These are phyloP conservation scores for Penicillium riverlandense DNA, from an alignment of 495 filamentous ascomycete species.

Conservation along the genomic window DNA sequence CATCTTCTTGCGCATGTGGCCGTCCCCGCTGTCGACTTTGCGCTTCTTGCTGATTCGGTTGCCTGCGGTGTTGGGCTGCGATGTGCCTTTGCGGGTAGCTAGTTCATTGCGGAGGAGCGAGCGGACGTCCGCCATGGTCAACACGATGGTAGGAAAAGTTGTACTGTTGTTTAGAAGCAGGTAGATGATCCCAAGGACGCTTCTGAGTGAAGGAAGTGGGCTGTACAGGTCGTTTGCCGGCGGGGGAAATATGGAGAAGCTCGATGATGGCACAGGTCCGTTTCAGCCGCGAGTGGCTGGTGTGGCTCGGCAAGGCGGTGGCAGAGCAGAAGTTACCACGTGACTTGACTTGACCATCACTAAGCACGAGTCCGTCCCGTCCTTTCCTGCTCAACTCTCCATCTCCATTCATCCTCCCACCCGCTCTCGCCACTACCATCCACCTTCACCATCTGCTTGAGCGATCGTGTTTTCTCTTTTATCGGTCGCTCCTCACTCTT, in stretches of 20 bases:
- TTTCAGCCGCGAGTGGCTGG: conserved; percentile 5
- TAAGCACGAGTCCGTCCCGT: conserved; percentile 2
- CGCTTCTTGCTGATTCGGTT: conserved; percentile 49
- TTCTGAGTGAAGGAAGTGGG: background rate
- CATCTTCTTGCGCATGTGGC: conserved; percentile 41
- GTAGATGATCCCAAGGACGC: background rate
- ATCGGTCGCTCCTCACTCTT: background rate
- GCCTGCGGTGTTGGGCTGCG: conserved; percentile 28
- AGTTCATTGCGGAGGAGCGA: conserved; percentile 77
- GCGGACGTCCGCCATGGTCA: conserved; percentile 73
- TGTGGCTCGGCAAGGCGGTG: conserved; percentile 1
- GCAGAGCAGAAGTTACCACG: background rate
- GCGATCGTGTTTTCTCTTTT: background rate
- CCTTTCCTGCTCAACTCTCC: conserved; percentile 2
- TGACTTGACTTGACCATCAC: conserved; percentile 18
- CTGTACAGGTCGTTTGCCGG: conserved; percentile 10
- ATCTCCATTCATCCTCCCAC: conserved; percentile 8
- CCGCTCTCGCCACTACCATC: conserved; percentile 4
- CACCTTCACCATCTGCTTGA: background rate
- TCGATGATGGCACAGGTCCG: background rate
- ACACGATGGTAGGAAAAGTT: background rate
- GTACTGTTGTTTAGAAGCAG: background rate
- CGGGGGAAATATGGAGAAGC: conserved; percentile 25
- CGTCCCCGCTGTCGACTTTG: conserved; percentile 45
- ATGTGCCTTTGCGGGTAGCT: conserved; percentile 61